phyloP scores from a whole-genome alignment of 2,329 filamentous ascomycete genomes.

The Colletotrichum euphorbiae region DNA sequence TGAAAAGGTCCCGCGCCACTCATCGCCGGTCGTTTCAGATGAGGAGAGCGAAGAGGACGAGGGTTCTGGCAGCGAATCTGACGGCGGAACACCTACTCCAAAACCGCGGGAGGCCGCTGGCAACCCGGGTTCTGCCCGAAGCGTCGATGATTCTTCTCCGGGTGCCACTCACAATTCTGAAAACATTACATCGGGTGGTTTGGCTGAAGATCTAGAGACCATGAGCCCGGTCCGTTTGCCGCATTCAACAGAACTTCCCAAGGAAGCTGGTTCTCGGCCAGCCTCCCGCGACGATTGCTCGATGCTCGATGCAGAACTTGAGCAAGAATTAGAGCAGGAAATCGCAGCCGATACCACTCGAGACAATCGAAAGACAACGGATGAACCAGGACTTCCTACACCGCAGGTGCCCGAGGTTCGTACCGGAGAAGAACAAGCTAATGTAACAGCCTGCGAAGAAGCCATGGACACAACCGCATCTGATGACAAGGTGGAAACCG shows the following conservation, averaged over 20 bases:
- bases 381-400: neutral
- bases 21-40: neutral
- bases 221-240: constrained; percentile 37
- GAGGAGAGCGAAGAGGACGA: constrained; percentile 31
- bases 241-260: neutral
- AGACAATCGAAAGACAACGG: neutral
- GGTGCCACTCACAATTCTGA: neutral
- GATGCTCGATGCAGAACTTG: constrained; percentile 25
- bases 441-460: neutral
- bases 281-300: constrained; percentile 19
- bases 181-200: constrained; percentile 10
- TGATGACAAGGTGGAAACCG: neutral
- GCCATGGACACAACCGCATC: neutral
- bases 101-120: constrained; percentile 7
- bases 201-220: constrained; percentile 30
- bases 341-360: neutral
- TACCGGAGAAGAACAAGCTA: neutral
- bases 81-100: constrained; percentile 25
- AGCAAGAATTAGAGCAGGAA: constrained; percentile 32
- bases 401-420: neutral
- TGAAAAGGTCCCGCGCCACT: neutral
- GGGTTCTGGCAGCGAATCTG: constrained; percentile 1
- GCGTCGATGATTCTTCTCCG: neutral
- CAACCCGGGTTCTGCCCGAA: neutral
- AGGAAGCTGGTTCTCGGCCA: neutral